Base-by-base conservation (phyloP, 345 rosid species). In the Brassica juncea region DNA sequence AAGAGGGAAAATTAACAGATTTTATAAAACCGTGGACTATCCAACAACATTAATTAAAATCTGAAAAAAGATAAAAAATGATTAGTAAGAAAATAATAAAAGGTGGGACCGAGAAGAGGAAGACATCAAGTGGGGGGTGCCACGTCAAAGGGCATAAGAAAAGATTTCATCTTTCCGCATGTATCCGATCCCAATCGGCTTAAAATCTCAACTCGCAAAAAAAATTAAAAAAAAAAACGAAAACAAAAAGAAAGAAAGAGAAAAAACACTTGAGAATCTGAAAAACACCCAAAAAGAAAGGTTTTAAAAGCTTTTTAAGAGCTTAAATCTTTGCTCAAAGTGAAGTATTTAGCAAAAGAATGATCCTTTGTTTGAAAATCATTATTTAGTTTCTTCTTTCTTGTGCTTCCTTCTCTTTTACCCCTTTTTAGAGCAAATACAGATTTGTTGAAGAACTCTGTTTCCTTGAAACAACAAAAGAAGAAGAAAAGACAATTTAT, bases 131-230 rank as follows among this genome's bases (percentile, higher is more conserved):
- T 80, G 79, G 83, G 79, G 79, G 71, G 0, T 74, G 83, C 71
- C 79, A 80, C 76, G 79, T 80, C 75, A 80, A 19, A 74, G 0
- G 75, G 75, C 79, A 80, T 74, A 74, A 74, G 82, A 80, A 80
- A 68, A 74, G 21, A 69, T 80, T 80, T 74, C 35, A 74, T 80
- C 60, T 80, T 80, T 69, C 49, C 71, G 74, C 75, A 74, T 80
- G 79, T 80, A 69, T 74, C 82, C 79, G 75, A 80, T 74, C 76
- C 72, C 79, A 74, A 74, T 80, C 79, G 74, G 0, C 74, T 79
- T 44, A 73, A 73, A 72, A 52, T 73, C 74, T 72, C 69, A 72
- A 67, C 58, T 19, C 49, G 1, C 0, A 7, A 4, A 6, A 52
- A 47, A 31, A 23, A n/a, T n/a, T n/a, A n/a, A 5, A 1, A 62